Conservation (phyloP, 1,139 yeast species). For the Tardiomyces blankii region DNA sequence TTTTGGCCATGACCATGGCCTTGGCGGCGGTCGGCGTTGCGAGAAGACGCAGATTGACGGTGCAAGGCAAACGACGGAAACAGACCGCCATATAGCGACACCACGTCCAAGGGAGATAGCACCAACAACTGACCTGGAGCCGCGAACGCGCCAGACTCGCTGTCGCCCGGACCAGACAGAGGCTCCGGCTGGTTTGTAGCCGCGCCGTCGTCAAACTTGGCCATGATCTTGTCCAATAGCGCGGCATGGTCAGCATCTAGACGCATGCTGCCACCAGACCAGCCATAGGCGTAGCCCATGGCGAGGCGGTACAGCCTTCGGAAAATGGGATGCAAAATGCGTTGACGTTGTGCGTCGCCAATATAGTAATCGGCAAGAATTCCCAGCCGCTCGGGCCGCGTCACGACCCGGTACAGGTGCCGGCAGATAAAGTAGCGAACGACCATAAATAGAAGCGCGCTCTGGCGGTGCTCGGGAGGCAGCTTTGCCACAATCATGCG, state of each 20-base stretch:
- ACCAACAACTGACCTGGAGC: conserved; percentile 16
- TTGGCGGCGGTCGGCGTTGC: not conserved
- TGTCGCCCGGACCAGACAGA: not conserved
- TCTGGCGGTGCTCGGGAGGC: conserved; percentile 6
- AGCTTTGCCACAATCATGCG: conserved; percentile 13
- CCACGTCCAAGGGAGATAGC: conserved; percentile 18
- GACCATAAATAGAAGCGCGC: conserved; percentile 12
- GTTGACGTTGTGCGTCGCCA: conserved; percentile 11
- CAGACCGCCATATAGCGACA: conserved; percentile 15
- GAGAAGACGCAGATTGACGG: conserved; percentile 1
- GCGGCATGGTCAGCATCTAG: conserved; percentile 13
- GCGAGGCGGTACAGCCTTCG: too few relatives aligned
- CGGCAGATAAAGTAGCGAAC: conserved; percentile 16
- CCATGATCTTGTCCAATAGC: conserved; percentile 9
- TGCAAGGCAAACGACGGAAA: conserved; percentile 14
- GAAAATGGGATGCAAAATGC: too few relatives aligned
- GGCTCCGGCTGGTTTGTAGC: conserved; percentile 1
- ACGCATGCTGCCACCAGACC: conserved; percentile 4
- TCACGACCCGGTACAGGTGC: conserved; percentile 12
- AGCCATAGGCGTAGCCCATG: too few relatives aligned
- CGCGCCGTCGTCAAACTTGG: conserved; percentile 1
- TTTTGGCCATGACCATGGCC: too few relatives aligned
- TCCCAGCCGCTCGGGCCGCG: conserved; percentile 18
- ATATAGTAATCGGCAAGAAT: conserved; percentile 15
- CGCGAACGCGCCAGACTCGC: conserved; percentile 3